Conservation (phyloP, 768 basidiomycete genomes). For the Pisolithus albus region DNA sequence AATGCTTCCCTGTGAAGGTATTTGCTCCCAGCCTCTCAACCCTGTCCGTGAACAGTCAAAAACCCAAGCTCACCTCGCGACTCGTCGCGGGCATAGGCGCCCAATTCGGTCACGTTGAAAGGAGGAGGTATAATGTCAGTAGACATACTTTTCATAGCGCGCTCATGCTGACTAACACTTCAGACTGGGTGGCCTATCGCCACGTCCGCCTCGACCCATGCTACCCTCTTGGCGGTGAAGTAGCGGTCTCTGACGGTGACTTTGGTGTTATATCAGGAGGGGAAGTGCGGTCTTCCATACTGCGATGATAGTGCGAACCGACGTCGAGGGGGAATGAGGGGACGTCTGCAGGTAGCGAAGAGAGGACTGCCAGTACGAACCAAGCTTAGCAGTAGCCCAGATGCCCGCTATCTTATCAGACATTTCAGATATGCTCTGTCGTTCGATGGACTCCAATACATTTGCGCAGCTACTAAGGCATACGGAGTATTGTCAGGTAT, state of each 20-base stretch:
- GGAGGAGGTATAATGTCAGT: conserved; percentile 35
- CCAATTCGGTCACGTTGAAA: conserved; percentile 44
- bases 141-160: conserved; percentile 5
- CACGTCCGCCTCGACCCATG: conserved; percentile 11
- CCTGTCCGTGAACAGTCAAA: conserved; percentile 83
- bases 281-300: too few species aligned
- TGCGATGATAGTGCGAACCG: conserved; percentile 71
- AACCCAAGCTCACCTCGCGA: conserved; percentile 41
- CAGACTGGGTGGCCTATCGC: conserved; percentile 30
- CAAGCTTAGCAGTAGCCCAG: too few species aligned
- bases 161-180: conserved; percentile 11
- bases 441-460: too few species aligned
- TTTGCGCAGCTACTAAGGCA: too few species aligned
- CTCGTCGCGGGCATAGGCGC: too few species aligned
- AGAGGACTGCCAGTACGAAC: conserved; percentile 27
- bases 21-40: conserved; percentile 86
- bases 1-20: conserved; percentile 67
- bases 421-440: too few species aligned
- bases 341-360: conserved; percentile 59
- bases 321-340: conserved; percentile 64
- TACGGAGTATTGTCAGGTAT: too few species aligned
- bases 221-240: conserved; percentile 30
- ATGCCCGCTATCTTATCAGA: too few species aligned
- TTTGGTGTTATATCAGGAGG: conserved; percentile 27
- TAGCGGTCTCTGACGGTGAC: conserved; percentile 33